These are phyloP conservation scores for Candida sp. DNA, from an alignment of 1,139 yeast species.

Conservation along the genomic window DNA sequence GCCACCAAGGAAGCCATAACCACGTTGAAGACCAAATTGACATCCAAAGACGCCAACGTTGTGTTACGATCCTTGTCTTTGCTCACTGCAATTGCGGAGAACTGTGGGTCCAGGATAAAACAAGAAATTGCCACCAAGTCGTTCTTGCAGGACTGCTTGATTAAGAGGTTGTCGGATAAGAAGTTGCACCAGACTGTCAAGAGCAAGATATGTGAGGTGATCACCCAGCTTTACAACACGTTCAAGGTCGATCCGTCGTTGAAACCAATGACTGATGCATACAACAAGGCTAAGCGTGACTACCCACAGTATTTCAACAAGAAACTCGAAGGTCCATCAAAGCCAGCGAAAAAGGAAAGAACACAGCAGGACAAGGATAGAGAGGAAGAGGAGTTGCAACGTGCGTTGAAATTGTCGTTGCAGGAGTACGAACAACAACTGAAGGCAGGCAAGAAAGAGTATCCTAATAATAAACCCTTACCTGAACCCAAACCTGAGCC, in stretches of 20 bases:
- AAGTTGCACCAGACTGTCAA: constrained; percentile 73
- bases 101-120: constrained; percentile 89
- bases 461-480: constrained; percentile 33
- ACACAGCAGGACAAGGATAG: constrained; percentile 49
- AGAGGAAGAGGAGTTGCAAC: constrained; percentile 83
- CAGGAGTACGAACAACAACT: constrained; percentile 55
- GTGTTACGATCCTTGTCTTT: constrained; percentile 75
- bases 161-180: constrained; percentile 58
- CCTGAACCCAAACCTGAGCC: constrained; percentile 22
- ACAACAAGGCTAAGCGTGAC: constrained; percentile 42
- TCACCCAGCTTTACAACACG: constrained; percentile 64
- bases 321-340: constrained; percentile 44
- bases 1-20: constrained; percentile 56
- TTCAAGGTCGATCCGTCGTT: constrained; percentile 77
- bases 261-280: constrained; percentile 69
- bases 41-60: constrained; percentile 77
- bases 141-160: constrained; percentile 60
- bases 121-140: constrained; percentile 78
- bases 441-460: constrained; percentile 28
- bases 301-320: constrained; percentile 45
- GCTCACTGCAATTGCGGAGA: constrained; percentile 81
- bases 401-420: constrained; percentile 79
- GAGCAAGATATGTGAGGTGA: constrained; percentile 64
- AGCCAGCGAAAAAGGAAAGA: constrained; percentile 64
- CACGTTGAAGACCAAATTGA: constrained; percentile 55